Conservation (phyloP, 2,329 filamentous ascomycete species). For the Arthrobotrys musiformis region DNA sequence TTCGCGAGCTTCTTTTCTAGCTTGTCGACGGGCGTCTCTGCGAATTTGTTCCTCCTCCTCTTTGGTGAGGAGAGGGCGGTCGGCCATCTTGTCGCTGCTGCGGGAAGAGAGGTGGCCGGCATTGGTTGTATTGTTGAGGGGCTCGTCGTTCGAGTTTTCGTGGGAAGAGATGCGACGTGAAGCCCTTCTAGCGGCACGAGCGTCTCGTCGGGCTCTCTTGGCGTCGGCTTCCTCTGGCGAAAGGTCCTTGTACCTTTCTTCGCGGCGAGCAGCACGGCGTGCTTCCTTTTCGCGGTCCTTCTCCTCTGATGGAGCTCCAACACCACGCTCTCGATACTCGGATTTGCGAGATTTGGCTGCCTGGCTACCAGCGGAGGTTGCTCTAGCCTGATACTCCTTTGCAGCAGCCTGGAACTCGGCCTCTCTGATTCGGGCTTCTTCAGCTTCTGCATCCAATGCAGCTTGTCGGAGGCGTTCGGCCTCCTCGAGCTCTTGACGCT, state of each 20-base stretch:
- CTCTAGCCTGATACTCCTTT: constrained; percentile 48
- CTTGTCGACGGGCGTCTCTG: constrained; percentile 39
- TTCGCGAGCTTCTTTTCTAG: constrained; percentile 47
- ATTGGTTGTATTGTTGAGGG: constrained; percentile 33
- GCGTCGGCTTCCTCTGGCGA: constrained; percentile 48
- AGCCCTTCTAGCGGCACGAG: constrained; percentile 45
- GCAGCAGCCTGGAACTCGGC: constrained; percentile 50
- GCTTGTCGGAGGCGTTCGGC: constrained; percentile 43
- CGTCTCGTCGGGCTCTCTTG: constrained; percentile 41
- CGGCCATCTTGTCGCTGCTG: constrained; percentile 48
- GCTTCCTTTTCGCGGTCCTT: constrained; percentile 53
- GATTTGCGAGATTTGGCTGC: constrained; percentile 53
- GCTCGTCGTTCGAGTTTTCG: constrained; percentile 39
- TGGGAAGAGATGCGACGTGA: constrained; percentile 53
- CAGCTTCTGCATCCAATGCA: constrained; percentile 42
- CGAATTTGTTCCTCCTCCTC: constrained; percentile 53
- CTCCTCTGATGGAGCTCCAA: constrained; percentile 34
- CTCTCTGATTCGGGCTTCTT: constrained; percentile 48
- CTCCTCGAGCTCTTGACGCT: constrained; percentile 44
- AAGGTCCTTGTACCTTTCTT: constrained; percentile 51
- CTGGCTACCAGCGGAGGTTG: constrained; percentile 43
- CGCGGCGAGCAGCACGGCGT: constrained; percentile 45
- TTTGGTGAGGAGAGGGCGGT: constrained; percentile 51
- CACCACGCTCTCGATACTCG: constrained; percentile 44
- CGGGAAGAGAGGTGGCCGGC: constrained; percentile 40